A percentile compares a stretch with the other conserved stretches of the same genome.
Evolutionary conservation across 1,284 basidiomycete genomes (phyloP).

Genomic region (Ustilago trichophora): DNA sequence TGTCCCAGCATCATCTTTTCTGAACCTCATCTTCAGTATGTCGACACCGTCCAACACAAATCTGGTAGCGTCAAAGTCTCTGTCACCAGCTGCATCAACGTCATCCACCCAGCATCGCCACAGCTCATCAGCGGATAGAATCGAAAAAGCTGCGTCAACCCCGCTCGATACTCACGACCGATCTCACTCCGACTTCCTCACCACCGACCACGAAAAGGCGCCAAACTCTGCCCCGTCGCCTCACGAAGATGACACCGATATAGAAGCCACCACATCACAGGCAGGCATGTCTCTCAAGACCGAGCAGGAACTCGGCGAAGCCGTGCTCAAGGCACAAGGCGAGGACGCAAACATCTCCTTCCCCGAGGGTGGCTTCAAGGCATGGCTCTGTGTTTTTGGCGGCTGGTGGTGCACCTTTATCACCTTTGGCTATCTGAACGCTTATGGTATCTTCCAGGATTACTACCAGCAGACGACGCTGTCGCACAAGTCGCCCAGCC

Average conservation of each 20-base stretch:
- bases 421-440: slow-evolving; percentile 49
- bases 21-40: too few relatives aligned
- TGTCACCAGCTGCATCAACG: slow-evolving; percentile 6
- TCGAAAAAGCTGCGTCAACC: background rate
- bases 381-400: slow-evolving; percentile 51
- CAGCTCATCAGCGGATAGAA: too few relatives aligned
- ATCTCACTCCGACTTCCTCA: background rate
- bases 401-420: slow-evolving; percentile 49
- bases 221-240: slow-evolving; percentile 2
- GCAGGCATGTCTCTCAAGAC: slow-evolving; percentile 38
- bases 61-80: background rate
- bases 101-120: background rate
- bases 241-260: slow-evolving; percentile 22
- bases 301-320: slow-evolving; percentile 34
- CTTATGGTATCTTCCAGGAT: slow-evolving; percentile 50
- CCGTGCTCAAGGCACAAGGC: slow-evolving; percentile 30
- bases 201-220: slow-evolving; percentile 4
- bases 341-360: slow-evolving; percentile 28
- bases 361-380: slow-evolving; percentile 49
- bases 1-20: too few relatives aligned
- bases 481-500: slow-evolving; percentile 30
- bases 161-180: background rate
- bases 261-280: slow-evolving; percentile 32
- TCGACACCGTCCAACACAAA: background rate
- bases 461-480: slow-evolving; percentile 42